Evolutionary conservation across 176 grass and related monocot species (phyloP), one percentile per base, ranked within the genome.

Genomic region (Eleusine coracana): DNA sequence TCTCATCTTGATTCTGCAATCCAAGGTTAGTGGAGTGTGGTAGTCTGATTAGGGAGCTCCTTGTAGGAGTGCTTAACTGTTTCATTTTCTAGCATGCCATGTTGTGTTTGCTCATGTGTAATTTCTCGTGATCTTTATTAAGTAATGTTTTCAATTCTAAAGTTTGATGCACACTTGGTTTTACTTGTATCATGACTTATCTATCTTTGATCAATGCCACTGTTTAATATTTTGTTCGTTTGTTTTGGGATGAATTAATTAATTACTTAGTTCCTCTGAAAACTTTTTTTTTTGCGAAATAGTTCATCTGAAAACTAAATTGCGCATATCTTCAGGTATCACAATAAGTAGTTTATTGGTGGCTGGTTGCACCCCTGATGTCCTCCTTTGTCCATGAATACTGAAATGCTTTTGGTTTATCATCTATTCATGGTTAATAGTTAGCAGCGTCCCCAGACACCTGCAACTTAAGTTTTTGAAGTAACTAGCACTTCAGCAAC

Each of bases 1-100:
- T 93, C 96, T 34, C 96, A 95, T 74, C 89, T 98, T 80, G 96
- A 98, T 85, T 95, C 96, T 82, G 92, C 92, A 21, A 86, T 90
- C 50, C 96, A 98, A 91, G 96, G 96, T 97, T 85, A 45, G 77
- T 88, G 48, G 38, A 42, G 6, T 20, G 46, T 50, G 63, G 7
- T 45, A 27, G 28, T 66, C 10, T 56, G 14, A 25, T 60, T 29
- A 34, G 6, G 15, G 46, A 77, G 23, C 17, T 75, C 14, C 8
- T 82, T 80, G 29, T 75, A 79, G 1, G 0, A 25, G 52, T 11
- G 62, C 15, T 45, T 27, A 25, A 68, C 58, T 39, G 62, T 20
- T 45, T 49, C 17, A 61, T 67, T 49, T 44, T 84, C 37, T 80
- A 70, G 3, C 55, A 58, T 74, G 39, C 17, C n/a, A 6, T 79